These are phyloP conservation scores for Erodium trifolium DNA, from an alignment of 441 rosid species.

Conservation along the genomic window DNA sequence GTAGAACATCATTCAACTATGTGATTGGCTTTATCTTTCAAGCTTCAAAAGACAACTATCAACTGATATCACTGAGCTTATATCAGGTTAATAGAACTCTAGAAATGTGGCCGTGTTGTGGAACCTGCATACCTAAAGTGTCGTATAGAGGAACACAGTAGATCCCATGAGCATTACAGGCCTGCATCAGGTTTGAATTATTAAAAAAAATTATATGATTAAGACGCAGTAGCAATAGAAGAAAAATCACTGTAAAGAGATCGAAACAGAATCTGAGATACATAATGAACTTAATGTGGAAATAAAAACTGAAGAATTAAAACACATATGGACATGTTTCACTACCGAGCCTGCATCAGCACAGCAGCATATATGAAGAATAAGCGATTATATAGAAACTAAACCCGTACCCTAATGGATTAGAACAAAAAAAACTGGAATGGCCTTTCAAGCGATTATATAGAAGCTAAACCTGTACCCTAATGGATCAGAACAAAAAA, in stretches of 20 bases:
- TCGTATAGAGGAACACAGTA: constrained; percentile 92
- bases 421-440: too few relatives aligned
- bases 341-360: background rate
- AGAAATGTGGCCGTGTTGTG: background rate
- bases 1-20: constrained; percentile 12
- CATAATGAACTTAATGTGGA: too few relatives aligned
- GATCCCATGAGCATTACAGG: constrained; percentile 91
- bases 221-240: constrained; percentile 3
- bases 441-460: too few relatives aligned
- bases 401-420: too few relatives aligned
- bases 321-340: background rate
- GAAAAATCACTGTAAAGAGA: background rate
- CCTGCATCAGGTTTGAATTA: constrained; percentile 43
- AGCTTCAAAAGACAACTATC: background rate
- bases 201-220: constrained; percentile 14
- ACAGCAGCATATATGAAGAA: background rate
- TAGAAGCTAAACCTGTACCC: background rate
- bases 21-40: background rate
- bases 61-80: background rate
- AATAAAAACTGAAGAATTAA: background rate
- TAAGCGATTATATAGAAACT: background rate
- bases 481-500: too few relatives aligned
- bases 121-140: constrained; percentile 61
- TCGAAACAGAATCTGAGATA: too few relatives aligned
- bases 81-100: background rate